Evolutionary conservation across 2,329 filamentous ascomycete genomes (phyloP), one percentile per base, ranked within the genome.

Genomic region (Paecilomyces niveus): DNA sequence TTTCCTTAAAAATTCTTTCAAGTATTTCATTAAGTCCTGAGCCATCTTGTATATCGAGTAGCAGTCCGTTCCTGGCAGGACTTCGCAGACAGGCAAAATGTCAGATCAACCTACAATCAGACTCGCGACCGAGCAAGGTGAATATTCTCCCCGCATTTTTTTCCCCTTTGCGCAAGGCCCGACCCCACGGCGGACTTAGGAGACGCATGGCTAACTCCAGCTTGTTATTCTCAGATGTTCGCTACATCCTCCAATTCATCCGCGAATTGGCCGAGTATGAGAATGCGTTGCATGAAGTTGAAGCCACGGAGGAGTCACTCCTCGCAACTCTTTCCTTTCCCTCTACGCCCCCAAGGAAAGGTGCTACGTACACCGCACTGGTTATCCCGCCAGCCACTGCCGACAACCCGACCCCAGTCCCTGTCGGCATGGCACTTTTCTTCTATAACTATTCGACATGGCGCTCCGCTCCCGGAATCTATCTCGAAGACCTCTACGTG

Each of bases 371-470:
- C 61, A 93, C 90, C 54, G 80, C 95, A 33, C 76, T 95, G 9
- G 76, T 93, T 57, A 80, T 81, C 64, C 76, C 80, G 29, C 75
- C 81, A 22, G 75, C 79, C 10, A 73, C 77, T 5, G 74, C 78
- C 10, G 70, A 76, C 45, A 72, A 64, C 60, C 62, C 68, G 58
- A 39, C 63, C 55, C 64, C 73, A 32, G 53, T 61, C 58, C 69
- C 84, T 73, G 89, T 85, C 0, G 91, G 89, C 54, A 90, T 97
- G 83, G 92, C 92, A 1, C 76, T 97, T 49, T 97, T 92, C 78
- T 97, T 96, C 74, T 92, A 93, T 81, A 97, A 93, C 76, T 97
- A 96, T 77, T 91, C 87, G 69, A 97, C 93, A 0, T 97, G 94
- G 94, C 85, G 89, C 8, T 85, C 89, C n/a, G 84, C 84, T 53